A percentile compares a stretch with the other conserved stretches of the same genome.
Evolutionary conservation across 805 yeast genomes (phyloP).

Genomic region (Saccharomycodes ludwigii): DNA sequence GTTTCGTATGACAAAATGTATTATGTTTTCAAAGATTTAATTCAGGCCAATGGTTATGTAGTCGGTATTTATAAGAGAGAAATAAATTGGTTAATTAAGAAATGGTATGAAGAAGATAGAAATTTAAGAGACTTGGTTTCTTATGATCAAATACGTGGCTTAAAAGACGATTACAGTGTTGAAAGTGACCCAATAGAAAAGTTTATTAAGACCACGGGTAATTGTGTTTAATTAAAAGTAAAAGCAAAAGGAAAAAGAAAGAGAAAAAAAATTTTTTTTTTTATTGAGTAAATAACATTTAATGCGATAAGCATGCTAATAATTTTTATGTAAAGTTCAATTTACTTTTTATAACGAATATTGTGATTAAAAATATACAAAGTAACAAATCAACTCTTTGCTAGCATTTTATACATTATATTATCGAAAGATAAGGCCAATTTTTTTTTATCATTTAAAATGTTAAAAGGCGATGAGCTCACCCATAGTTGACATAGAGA

Average conservation of each 20-base stretch:
- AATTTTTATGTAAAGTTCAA: too few relatives aligned
- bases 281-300: too few relatives aligned
- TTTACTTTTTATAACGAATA: too few relatives aligned
- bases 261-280: background rate
- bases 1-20: slow-evolving; percentile 54
- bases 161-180: slow-evolving; percentile 32
- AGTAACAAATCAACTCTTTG: too few relatives aligned
- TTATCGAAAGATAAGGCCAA: too few relatives aligned
- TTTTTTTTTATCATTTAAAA: too few relatives aligned
- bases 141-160: slow-evolving; percentile 30
- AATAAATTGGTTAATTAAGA: slow-evolving; percentile 49
- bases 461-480: too few relatives aligned
- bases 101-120: slow-evolving; percentile 57
- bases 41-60: slow-evolving; percentile 48
- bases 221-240: slow-evolving; percentile 11
- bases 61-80: slow-evolving; percentile 40
- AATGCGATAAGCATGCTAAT: too few relatives aligned
- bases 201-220: slow-evolving; percentile 31
- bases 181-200: slow-evolving; percentile 47
- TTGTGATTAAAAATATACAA: too few relatives aligned
- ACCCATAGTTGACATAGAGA: too few relatives aligned
- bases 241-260: too few relatives aligned
- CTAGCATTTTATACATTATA: too few relatives aligned
- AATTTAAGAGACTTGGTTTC: slow-evolving; percentile 46
- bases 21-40: slow-evolving; percentile 46